Base-by-base conservation (phyloP, 2,329 filamentous ascomycete species). In the Pseudogymnoascus sp. region DNA sequence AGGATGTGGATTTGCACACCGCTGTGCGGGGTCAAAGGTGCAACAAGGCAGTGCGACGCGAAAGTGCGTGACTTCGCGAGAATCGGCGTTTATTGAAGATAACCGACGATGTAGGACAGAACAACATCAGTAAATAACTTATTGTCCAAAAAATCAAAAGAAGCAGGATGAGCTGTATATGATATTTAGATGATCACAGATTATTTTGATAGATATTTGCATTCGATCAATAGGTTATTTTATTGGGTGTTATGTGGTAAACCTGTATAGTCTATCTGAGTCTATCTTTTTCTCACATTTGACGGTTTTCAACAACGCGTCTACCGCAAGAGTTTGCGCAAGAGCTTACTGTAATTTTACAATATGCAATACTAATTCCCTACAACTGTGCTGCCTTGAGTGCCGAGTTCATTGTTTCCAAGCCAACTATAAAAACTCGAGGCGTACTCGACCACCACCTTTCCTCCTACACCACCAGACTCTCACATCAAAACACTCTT, bases 261-360 rank as follows among this genome's bases (percentile, higher is more conserved):
- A n/a, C 11, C n/a, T 32, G 9, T 54, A 16, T 32, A 28, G 47
- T 4, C 47, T 14, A 54, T 54, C 47, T 34, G 16, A 54, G 47
- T 32, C 28, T 16, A 54, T 54, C 47, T 54, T 54, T 54, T 54
- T 54, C 47, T 54, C 47, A 54, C 47, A 54, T 34, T 54, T 34
- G 7, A 11, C 28, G 14, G 6, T 34, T 34, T 34, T 20, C 28
- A 34, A 6, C n/a, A 34, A 54, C 47, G 47, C 47, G 47, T 32
- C 28, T n/a, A 11, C 7, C 25, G 47, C 47, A 6, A 5, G 32
- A 18, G 18, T 28, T 32, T 54, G 47, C 25, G 47, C 47, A 6
- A 5, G 32, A 18, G 18, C 47, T 32, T 54, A 28, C 47, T 32
- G 18, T 12, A 34, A 54, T 54, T 54, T 28, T 32, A 32, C 47